A percentile compares a stretch with the other conserved stretches of the same genome.
Conservation (phyloP, 805 yeast genomes). For the Starmerella bombi region DNA sequence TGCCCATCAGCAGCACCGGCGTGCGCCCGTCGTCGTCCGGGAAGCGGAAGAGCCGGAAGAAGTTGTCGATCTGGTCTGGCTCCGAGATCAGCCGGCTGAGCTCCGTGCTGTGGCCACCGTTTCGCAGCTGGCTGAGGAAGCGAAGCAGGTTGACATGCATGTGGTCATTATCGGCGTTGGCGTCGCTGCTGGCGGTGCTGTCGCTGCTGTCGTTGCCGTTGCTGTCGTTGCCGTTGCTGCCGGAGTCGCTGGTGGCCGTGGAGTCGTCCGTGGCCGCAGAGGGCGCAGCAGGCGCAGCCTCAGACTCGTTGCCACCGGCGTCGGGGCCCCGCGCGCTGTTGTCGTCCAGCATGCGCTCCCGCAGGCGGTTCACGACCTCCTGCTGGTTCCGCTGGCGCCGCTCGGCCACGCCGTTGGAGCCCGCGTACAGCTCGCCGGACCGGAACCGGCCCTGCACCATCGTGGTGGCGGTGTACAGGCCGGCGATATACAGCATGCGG, state of each 20-base stretch:
- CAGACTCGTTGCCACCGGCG: not conserved
- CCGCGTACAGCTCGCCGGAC: slow-evolving; percentile 12
- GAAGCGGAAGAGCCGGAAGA: slow-evolving; percentile 20
- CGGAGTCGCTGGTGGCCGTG: not conserved
- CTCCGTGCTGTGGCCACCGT: slow-evolving; percentile 13
- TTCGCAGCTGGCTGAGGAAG: slow-evolving; percentile 12
- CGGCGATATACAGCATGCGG: slow-evolving; percentile 10
- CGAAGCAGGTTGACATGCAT: not conserved
- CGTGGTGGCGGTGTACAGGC: slow-evolving; percentile 9
- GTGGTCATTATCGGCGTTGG: not conserved
- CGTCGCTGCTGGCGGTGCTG: not conserved
- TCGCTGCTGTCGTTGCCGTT: not conserved
- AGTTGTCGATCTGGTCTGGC: slow-evolving; percentile 4
- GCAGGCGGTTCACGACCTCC: slow-evolving; percentile 1
- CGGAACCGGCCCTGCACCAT: slow-evolving; percentile 8
- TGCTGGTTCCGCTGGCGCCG: slow-evolving; percentile 4
- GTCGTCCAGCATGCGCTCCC: not conserved
- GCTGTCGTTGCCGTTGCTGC: not conserved
- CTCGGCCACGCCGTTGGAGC: slow-evolving; percentile 4
- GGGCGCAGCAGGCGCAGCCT: too few species aligned
- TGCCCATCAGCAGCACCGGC: slow-evolving; percentile 40
- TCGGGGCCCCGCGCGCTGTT: not conserved
- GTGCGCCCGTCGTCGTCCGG: slow-evolving; percentile 23
- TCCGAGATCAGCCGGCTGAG: slow-evolving; percentile 9
- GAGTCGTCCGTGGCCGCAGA: not conserved